Evolutionary conservation across 208 protist genomes (phyloP).

Genomic region (Wallacemonas sp.): DNA sequence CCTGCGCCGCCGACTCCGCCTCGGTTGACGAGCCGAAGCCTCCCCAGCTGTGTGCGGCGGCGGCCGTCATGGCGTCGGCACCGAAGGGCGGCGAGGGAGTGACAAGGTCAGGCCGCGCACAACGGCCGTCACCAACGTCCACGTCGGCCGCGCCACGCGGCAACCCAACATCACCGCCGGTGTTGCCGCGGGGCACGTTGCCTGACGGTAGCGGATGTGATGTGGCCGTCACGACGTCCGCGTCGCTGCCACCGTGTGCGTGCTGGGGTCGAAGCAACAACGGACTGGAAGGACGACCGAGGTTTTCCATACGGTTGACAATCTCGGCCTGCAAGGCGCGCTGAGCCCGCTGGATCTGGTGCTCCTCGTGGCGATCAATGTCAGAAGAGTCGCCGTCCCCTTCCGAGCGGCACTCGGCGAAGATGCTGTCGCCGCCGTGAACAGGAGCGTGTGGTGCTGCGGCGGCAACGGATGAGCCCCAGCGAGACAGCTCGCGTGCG

Average conservation of each 20-base stretch:
- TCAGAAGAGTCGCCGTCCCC: neutral
- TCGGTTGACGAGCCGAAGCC: too few relatives aligned
- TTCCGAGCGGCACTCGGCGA: neutral
- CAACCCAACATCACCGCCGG: too few relatives aligned
- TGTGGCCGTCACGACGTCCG: too few relatives aligned
- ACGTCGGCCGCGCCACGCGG: too few relatives aligned
- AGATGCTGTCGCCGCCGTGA: too few relatives aligned
- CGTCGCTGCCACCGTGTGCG: too few relatives aligned
- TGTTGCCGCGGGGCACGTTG: too few relatives aligned
- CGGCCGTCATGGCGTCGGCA: neutral
- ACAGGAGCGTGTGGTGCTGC: neutral
- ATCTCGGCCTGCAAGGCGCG: neutral
- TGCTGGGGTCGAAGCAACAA: neutral
- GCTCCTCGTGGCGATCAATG: neutral
- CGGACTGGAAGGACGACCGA: neutral
- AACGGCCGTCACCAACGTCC: too few relatives aligned
- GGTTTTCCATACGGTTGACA: neutral
- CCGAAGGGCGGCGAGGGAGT: too few relatives aligned
- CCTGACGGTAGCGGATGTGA: too few relatives aligned
- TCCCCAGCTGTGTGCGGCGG: slow-evolving; percentile 18
- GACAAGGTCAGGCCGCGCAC: too few relatives aligned
- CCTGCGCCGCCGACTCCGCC: neutral
- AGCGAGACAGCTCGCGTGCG: too few relatives aligned
- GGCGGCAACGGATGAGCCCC: neutral
- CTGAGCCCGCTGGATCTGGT: neutral